phyloP scores from a whole-genome alignment of 768 basidiomycete species.

The Russula brevipes region DNA sequence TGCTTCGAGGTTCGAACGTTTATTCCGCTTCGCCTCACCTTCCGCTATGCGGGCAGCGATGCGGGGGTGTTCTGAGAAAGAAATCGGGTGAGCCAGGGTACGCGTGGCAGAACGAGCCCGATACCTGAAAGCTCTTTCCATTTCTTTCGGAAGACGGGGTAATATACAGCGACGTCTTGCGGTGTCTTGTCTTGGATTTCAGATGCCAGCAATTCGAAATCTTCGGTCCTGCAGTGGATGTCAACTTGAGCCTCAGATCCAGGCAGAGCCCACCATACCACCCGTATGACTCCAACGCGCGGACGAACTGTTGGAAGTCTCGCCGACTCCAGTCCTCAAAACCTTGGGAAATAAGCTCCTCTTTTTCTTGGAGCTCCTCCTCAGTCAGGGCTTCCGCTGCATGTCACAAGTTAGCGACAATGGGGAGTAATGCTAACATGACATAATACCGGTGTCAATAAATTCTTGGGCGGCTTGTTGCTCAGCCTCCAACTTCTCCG shows the following conservation, averaged over 20 bases:
- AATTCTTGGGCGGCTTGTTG: slow-evolving; percentile 72
- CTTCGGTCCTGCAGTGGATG: slow-evolving; percentile 48
- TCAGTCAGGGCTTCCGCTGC: slow-evolving; percentile 87
- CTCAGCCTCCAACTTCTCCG: slow-evolving; percentile 82
- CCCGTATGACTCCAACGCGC: slow-evolving; percentile 72
- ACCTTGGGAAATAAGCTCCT: slow-evolving; percentile 66
- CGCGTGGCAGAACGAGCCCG: neutral
- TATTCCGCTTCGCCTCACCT: slow-evolving; percentile 86
- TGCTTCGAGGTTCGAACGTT: slow-evolving; percentile 72
- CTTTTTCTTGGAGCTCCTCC: slow-evolving; percentile 78
- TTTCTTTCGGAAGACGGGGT: slow-evolving; percentile 81
- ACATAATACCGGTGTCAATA: slow-evolving; percentile 70
- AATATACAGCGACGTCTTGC: slow-evolving; percentile 74
- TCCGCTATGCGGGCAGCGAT: slow-evolving; percentile 80
- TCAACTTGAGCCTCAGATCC: neutral
- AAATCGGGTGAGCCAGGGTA: neutral
- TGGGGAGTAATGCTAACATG: neutral
- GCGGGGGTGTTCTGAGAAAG: slow-evolving; percentile 62
- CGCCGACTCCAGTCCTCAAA: slow-evolving; percentile 90
- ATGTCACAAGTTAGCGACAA: neutral
- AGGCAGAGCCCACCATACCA: slow-evolving; percentile 46
- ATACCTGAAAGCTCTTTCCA: slow-evolving; percentile 79
- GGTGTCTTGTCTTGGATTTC: slow-evolving; percentile 83
- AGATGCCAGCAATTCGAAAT: slow-evolving; percentile 61
- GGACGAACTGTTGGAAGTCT: slow-evolving; percentile 89